phyloP scores from a whole-genome alignment of 352 stramenopile species.

The Pythium myriotylum region DNA sequence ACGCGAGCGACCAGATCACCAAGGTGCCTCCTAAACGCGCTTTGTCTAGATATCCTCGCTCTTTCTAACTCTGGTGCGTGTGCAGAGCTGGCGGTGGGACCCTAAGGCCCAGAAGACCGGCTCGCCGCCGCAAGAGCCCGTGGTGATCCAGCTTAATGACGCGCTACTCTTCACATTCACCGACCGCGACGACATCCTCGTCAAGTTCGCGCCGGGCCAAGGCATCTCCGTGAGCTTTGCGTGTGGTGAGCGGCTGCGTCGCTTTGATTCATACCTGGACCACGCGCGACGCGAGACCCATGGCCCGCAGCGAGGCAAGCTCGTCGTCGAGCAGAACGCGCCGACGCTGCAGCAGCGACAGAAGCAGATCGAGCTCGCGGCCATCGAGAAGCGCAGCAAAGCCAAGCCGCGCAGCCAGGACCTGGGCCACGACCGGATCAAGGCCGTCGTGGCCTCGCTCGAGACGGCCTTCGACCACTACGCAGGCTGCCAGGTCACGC shows the following conservation, averaged over 20 bases:
- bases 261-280: conserved; percentile 73
- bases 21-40: conserved; percentile 38
- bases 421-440: conserved; percentile 55
- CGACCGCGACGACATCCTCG: conserved; percentile 58
- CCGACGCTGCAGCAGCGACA: conserved; percentile 71
- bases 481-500: conserved; percentile 62
- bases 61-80: background rate
- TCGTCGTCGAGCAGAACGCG: conserved; percentile 56
- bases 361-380: conserved; percentile 68
- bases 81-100: conserved; percentile 59
- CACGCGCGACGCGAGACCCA: conserved; percentile 42
- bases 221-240: conserved; percentile 67
- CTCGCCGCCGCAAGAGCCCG: conserved; percentile 48
- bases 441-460: conserved; percentile 58
- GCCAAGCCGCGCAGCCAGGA: conserved; percentile 75
- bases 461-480: conserved; percentile 80
- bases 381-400: conserved; percentile 74
- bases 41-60: background rate
- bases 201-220: conserved; percentile 62
- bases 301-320: conserved; percentile 51
- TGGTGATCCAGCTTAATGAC: conserved; percentile 79
- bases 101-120: conserved; percentile 66
- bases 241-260: conserved; percentile 70
- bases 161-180: conserved; percentile 68
- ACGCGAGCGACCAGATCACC: conserved; percentile 50